Evolutionary conservation across 805 yeast genomes (phyloP).

Genomic region (Starmerella gropengiesseri): DNA sequence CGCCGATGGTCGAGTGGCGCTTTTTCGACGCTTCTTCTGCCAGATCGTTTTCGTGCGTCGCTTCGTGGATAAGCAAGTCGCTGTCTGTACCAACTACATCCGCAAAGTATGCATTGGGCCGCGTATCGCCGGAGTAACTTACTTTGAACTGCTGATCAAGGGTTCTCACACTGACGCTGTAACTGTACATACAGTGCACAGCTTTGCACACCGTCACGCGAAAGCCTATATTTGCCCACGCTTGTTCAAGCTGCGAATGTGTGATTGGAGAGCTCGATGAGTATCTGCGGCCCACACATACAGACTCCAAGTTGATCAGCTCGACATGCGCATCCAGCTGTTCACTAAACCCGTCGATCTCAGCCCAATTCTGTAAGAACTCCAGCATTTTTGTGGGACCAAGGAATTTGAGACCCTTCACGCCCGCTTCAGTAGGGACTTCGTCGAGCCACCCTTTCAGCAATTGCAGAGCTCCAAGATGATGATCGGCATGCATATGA

Average conservation of each 20-base stretch:
- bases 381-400: constrained; percentile 64
- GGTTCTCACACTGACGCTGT: constrained; percentile 46
- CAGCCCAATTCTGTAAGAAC: constrained; percentile 60
- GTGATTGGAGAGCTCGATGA: constrained; percentile 2
- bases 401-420: constrained; percentile 41
- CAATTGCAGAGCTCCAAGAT: constrained; percentile 66
- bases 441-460: constrained; percentile 49
- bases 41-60: constrained; percentile 75
- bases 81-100: constrained; percentile 48
- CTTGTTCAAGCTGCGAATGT: neutral
- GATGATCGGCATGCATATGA: constrained; percentile 97
- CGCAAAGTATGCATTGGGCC: constrained; percentile 63
- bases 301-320: constrained; percentile 52
- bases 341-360: constrained; percentile 13
- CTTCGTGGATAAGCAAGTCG: constrained; percentile 81
- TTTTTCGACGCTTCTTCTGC: constrained; percentile 68
- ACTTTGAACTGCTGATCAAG: constrained; percentile 41
- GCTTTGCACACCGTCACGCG: constrained; percentile 52
- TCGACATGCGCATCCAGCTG: constrained; percentile 35
- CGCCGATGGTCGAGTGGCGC: constrained; percentile 78
- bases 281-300: constrained; percentile 33
- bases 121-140: constrained; percentile 90
- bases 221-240: neutral
- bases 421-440: neutral
- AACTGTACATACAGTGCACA: constrained; percentile 74